Evolutionary conservation across 2,329 filamentous ascomycete species (phyloP), one percentile per base, ranked within the genome.

Genomic region (Sporothrix pallida): DNA sequence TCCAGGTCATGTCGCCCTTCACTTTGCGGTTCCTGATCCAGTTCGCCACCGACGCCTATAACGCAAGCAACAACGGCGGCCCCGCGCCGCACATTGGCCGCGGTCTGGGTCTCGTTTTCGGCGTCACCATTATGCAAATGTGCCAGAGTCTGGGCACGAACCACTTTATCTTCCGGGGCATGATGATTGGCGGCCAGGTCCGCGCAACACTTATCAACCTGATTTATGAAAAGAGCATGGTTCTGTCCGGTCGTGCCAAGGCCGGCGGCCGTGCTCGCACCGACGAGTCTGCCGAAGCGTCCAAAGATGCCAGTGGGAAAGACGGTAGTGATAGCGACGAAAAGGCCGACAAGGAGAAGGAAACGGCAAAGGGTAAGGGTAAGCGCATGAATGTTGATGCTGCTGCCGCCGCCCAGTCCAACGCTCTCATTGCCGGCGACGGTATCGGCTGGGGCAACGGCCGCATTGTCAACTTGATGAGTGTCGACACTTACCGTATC

Each of bases 221-320:
- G 74, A 94, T 98, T 74, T 98, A 97, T 79, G 93, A 96, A 80
- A 98, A 98, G 82, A 90, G 94, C 2, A 94, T 98, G 91, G 91
- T 90, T 70, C 88, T 98, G 17, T 98, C 95, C 0, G 93, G 92
- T 12, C 88, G 95, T 70, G 96, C 96, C 26, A 96, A 91, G 81
- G 94, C 95, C 12, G 95, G 95, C 58, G 94, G 93, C 37, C 78
- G 80, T 69, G 78, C 79, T 50, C 68, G 37, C n/a, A 37, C 26
- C 4, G 70, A 54, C 10, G 71, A 71, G 23, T 20, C 44, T 7
- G 67, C 17, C 20, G 50, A 56, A 12, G 58, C 44, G 4, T 26
- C 62, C 17, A 63, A 48, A 1, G 48, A 65, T 37, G 37, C 68
- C 20, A 67, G 44, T 6, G 70, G 26, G 3, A 58, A 62, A n/a